A percentile compares a stretch with the other conserved stretches of the same genome.
phyloP scores from a whole-genome alignment of 1,284 basidiomycete genomes.

The Ustilago xerochloae region DNA sequence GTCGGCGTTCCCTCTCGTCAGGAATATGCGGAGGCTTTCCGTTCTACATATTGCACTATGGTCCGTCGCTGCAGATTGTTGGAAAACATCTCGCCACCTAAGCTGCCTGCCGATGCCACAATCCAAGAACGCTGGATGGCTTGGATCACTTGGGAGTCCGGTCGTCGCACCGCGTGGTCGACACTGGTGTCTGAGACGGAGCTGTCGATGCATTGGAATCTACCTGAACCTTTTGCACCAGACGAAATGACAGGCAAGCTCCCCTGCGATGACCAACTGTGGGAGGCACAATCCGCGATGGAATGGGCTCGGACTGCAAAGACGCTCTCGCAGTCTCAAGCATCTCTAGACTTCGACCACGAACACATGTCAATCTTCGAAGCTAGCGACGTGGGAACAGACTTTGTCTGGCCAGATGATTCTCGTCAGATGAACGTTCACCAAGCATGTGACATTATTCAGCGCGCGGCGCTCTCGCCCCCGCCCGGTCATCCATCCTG shows the following conservation, averaged over 20 bases:
- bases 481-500: not conserved
- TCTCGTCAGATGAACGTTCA: slow-evolving; percentile 6
- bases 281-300: slow-evolving; percentile 18
- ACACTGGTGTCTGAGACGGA: slow-evolving; percentile 22
- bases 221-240: slow-evolving; percentile 15
- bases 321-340: not conserved
- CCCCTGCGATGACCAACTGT: slow-evolving; percentile 14
- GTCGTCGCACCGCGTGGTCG: slow-evolving; percentile 19
- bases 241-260: slow-evolving; percentile 24
- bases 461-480: not conserved
- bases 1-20: slow-evolving; percentile 20
- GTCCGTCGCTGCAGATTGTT: slow-evolving; percentile 20
- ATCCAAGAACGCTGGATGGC: slow-evolving; percentile 23
- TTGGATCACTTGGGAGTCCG: slow-evolving; percentile 18
- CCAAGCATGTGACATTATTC: slow-evolving; percentile 6
- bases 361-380: not conserved
- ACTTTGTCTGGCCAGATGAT: slow-evolving; percentile 10
- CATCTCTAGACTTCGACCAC: not conserved
- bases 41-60: slow-evolving; percentile 24
- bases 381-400: not conserved
- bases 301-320: slow-evolving; percentile 19
- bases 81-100: slow-evolving; percentile 19
- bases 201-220: slow-evolving; percentile 17
- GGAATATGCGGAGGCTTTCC: slow-evolving; percentile 26
- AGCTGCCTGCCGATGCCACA: not conserved